Base-by-base conservation (phyloP, 352 stramenopile species). In the Phytopythium litorale region DNA sequence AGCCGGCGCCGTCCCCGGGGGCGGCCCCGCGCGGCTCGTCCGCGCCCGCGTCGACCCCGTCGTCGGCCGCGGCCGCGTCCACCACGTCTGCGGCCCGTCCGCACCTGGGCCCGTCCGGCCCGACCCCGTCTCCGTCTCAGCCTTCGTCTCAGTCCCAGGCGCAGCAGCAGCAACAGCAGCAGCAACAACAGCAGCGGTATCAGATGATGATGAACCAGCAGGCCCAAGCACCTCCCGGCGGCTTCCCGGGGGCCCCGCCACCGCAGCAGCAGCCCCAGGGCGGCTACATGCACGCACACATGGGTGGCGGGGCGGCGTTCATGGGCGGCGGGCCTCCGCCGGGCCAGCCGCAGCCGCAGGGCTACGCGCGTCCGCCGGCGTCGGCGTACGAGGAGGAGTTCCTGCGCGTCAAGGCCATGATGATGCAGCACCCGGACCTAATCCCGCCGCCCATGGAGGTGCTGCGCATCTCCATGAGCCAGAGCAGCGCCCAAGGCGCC, bases 401-500 rank as follows among this genome's bases (percentile, higher is more conserved):
- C 65, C 84, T 88, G 61, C 77, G 87, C 21, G 82, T 96, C 42
- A 94, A 93, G 70, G 87, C 85, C 43, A 94, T 94, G 87, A 91
- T 94, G 77, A 91, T 90, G 76, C 83, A 92, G 65, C 87, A 96
- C 52, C 81, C 82, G 2, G 87, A 96, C 60, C 63, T 94, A 64
- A 96, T 96, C 56, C 84, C 87, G 7, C 87, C 87, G 15, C 87
- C 87, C 35, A 89, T 92, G 81, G 87, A 96, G 60, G 85, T 96
- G 37, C 71, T 96, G 38, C 87, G 84, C 23, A 92, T 94, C 54
- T 90, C 81, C 4, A 92, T 92, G 82, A 89, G 76, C 46, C 83
- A 92, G 56, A 85, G 77, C 32, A 77, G 45, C 7, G 38, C 80
- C 9, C 73, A 73, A 46, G 70, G 63, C 28, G 84, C 91, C 64